Evolutionary conservation across 2,329 filamentous ascomycete species (phyloP).

Genomic region (Xylaria sp.): DNA sequence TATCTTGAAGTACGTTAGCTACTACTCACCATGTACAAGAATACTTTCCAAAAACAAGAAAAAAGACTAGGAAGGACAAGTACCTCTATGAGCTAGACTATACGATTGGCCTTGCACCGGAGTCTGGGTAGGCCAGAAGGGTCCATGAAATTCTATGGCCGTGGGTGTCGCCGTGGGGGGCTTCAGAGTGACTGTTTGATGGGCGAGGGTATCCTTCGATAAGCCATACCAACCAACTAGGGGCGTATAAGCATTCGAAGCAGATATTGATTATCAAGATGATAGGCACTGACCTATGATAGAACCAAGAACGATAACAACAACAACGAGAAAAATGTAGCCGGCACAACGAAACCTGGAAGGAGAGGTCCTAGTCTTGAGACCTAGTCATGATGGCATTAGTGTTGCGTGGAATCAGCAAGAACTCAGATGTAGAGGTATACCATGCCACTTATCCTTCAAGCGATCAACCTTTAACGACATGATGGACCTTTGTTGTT

Average conservation of each 20-base stretch:
- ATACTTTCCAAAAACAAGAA: not conserved
- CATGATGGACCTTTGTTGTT: conserved; percentile 26
- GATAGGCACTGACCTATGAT: conserved; percentile 33
- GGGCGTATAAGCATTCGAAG: not conserved
- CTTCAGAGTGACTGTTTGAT: conserved; percentile 4
- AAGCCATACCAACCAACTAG: conserved; percentile 42
- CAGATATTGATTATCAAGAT: too few species aligned
- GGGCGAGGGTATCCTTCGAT: conserved; percentile 31
- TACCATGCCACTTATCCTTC: conserved; percentile 31
- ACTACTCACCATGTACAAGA: not conserved
- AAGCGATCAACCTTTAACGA: conserved; percentile 22
- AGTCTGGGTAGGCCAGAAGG: conserved; percentile 2
- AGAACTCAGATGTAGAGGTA: not conserved
- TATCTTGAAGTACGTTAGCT: conserved; percentile 15
- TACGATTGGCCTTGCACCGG: too few species aligned
- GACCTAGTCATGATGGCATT: conserved; percentile 25
- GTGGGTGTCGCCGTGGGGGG: conserved; percentile 7
- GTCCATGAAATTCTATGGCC: not conserved
- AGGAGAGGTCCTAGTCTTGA: conserved; percentile 33
- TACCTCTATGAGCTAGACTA: conserved; percentile 14
- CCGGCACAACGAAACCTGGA: conserved; percentile 34
- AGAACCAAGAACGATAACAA: conserved; percentile 26
- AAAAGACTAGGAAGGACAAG: not conserved
- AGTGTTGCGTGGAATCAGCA: not conserved
- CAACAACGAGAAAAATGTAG: conserved; percentile 34